Evolutionary conservation across 2,329 filamentous ascomycete species (phyloP), one percentile per base, ranked within the genome.

Genomic region (Knoxdaviesia capensis): DNA sequence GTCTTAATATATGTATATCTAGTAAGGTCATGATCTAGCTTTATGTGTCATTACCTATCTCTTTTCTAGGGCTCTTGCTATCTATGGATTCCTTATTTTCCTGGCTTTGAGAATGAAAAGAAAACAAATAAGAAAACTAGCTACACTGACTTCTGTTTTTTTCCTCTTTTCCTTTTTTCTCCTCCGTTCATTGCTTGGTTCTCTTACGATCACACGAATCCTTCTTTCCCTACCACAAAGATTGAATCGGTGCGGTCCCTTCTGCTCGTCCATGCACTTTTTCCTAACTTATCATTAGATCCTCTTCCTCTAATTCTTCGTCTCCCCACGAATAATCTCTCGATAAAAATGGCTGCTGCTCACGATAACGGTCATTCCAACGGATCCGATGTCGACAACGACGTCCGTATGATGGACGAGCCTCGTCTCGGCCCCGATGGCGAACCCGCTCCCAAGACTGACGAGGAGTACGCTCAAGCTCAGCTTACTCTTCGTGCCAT

Each of bases 401-500:
- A 44, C 36, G 28, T 42, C 34, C 76, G 77, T 57, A 58, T 83
- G 50, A 68, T 70, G 42, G 78, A 81, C 44, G 68, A 72, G 49
- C 57, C 59, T 38, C 68, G 72, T 48, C 64, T 80, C 42, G 77
- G 75, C 39, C 74, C 76, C 40, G 81, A 90, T 51, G 81, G 82
- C 50, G 84, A 88, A 52, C 72, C 74, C 47, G 72, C 74, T 46
- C 88, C 85, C 53, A 90, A 88, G 66, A 93, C 88, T 45, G 90
- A 98, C 53, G 87, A 96, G 59, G 90, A 98, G 62, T 98, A 98
- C 57, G 86, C 85, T 41, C 76, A 86, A 59, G 77, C 87, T 41
- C 83, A 92, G 62, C 71, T 98, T 54, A 98, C 90, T 47, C 75
- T 98, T 48, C 83, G 90, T 58, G 90, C 90, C 52, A 94, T 98